Evolutionary conservation across 345 rosid species (phyloP).

Genomic region (Citrus mangshanensis): DNA sequence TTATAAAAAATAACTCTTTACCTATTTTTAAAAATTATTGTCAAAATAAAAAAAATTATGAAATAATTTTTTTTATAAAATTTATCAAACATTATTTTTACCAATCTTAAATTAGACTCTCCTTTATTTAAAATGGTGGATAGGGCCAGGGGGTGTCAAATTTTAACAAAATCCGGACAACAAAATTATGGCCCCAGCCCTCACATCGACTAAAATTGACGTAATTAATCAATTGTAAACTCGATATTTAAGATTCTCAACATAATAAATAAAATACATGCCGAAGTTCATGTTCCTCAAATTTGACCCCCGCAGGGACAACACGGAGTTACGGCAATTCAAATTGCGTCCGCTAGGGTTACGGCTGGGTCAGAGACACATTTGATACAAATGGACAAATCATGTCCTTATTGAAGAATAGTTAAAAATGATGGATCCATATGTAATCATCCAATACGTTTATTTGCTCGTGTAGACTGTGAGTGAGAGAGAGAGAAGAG

Average conservation of each 20-base stretch:
- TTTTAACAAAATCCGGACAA: neutral
- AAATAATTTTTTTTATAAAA: no score
- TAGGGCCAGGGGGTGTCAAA: neutral
- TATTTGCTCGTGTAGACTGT: neutral
- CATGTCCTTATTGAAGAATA: neutral
- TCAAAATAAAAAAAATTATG: no score
- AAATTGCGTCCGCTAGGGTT: no score
- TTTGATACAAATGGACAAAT: neutral
- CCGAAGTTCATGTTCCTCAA: no score
- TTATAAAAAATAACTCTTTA: accelerated
- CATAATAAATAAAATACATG: neutral
- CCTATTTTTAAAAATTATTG: accelerated
- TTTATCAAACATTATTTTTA: no score
- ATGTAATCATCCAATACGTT: neutral
- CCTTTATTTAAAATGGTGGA: no score
- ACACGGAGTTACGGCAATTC: neutral
- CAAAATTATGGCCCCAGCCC: no score
- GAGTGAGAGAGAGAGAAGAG: neutral
- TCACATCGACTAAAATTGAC: no score
- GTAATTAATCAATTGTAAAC: no score
- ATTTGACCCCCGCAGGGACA: neutral
- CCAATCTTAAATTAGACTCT: no score
- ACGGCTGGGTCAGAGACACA: neutral
- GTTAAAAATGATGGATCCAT: neutral
- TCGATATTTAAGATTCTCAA: no score